Conservation (phyloP, 345 rosid genomes). For the Gossypium longicalyx region DNA sequence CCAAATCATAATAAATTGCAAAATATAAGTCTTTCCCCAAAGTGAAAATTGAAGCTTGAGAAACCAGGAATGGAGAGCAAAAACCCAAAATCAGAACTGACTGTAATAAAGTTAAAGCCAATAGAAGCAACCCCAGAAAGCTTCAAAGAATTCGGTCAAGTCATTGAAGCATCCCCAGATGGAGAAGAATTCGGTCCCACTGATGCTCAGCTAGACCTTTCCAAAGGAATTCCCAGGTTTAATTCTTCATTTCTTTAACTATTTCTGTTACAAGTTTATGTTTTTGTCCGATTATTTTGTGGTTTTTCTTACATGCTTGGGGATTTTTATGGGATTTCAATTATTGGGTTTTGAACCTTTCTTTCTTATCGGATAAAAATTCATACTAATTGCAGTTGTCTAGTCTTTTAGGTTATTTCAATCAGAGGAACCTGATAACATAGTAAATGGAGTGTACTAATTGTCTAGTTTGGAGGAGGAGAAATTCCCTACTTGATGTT, state of each 20-base stretch:
- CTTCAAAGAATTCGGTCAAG: conserved; percentile 16
- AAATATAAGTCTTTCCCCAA: not conserved
- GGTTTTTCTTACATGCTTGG: not conserved
- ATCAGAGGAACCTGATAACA: not conserved
- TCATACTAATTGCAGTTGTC: not conserved
- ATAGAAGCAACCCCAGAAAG: conserved; percentile 13
- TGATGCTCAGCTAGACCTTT: conserved; percentile 16
- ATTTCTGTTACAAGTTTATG: not conserved
- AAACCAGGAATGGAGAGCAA: not conserved
- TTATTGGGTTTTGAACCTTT: not conserved
- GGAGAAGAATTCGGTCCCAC: conserved; percentile 15
- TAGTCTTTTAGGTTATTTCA: not conserved
- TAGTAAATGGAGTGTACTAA: not conserved
- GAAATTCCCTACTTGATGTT: not conserved
- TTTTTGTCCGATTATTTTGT: not conserved
- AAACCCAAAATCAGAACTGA: not conserved
- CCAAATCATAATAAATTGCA: not conserved
- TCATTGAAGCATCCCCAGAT: conserved; percentile 10
- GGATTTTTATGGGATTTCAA: no score
- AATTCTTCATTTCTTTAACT: not conserved
- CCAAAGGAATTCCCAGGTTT: conserved; percentile 16
- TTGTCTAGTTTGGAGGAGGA: not conserved
- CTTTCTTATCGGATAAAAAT: not conserved
- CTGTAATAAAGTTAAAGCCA: conserved; percentile 4
- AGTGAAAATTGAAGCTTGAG: not conserved